Conservation (phyloP, 805 yeast species). For the Yamadazyma phyllophila region DNA sequence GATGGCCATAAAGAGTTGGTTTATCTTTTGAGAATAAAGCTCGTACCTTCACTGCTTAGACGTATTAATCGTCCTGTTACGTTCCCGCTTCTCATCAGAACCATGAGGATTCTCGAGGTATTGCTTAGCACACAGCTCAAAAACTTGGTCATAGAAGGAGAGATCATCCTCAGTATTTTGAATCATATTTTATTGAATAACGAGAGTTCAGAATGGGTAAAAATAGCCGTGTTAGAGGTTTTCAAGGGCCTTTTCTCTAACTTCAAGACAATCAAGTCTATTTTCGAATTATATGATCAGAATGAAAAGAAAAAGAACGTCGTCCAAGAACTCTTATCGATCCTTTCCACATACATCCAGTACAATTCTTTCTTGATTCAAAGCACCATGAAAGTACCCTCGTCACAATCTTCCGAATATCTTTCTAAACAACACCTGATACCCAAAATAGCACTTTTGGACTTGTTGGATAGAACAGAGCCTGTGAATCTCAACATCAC, state of each 20-base stretch:
- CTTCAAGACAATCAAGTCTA: constrained; percentile 45
- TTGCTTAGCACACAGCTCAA: constrained; percentile 57
- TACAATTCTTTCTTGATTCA: constrained; percentile 19
- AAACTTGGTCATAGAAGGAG: constrained; percentile 71
- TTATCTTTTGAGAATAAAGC: constrained; percentile 59
- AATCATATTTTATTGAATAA: constrained; percentile 68
- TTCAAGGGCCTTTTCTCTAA: constrained; percentile 61
- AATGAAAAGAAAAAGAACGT: constrained; percentile 56
- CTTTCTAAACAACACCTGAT: constrained; percentile 45
- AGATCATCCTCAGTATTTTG: constrained; percentile 71
- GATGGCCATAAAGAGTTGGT: constrained; percentile 61
- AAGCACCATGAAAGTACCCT: constrained; percentile 17
- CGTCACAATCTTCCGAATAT: background rate
- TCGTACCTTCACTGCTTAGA: constrained; percentile 74
- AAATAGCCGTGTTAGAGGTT: constrained; percentile 69
- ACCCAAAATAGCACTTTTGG: constrained; percentile 58
- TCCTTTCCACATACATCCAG: constrained; percentile 21
- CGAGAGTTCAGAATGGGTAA: constrained; percentile 59
- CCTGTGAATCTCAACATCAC: constrained; percentile 62
- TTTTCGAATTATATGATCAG: constrained; percentile 63
- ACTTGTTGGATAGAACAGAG: constrained; percentile 75
- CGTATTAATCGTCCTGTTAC: constrained; percentile 54
- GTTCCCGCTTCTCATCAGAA: constrained; percentile 72
- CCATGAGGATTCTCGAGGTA: constrained; percentile 66
- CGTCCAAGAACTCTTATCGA: constrained; percentile 50